Evolutionary conservation across 2,329 filamentous ascomycete species (phyloP), one percentile per base, ranked within the genome.

Genomic region (Pezicula neosporulosa): DNA sequence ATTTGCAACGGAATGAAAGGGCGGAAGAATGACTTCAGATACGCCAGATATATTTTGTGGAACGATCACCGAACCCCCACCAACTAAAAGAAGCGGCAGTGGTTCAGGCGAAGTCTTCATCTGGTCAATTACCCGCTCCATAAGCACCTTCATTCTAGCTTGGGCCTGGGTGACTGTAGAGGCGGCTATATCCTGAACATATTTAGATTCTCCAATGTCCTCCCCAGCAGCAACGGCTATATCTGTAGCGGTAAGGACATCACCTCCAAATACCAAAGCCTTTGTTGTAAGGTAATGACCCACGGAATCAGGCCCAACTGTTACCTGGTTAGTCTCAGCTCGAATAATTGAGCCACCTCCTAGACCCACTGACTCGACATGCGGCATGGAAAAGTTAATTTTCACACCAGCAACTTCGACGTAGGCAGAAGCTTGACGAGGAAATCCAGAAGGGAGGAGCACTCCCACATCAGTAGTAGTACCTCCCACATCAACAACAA

Each of bases 381-480:
- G 67, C 19, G 80, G 73, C 75, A 81, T 71, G 33, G 77, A 71
- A 53, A 82, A 84, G 7, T 80, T 81, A 44, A 79, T 81, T 4
- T 78, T 71, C 0, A 84, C 80, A 1, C 80, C 79, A 1, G 74
- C 78, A 3, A 85, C 68, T 50, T 80, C 74, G 9, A 77, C 77
- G 44, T 78, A 83, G 0, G 76, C 77, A 0, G 78, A 74, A 2
- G 81, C 78, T 58, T 82, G 79, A 12, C 80, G 73, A 0, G 81
- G 81, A 41, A 83, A 83, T 0, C 81, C 81, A 6, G 76, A 81
- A 0, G 78, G 74, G 0, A 82, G 68, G 1, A 84, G 63, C 0
- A 80, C 70, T 12, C 80, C 79, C 5, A 83, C 76, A 62, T 83
- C 56, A 2, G 78, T 78, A 0, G 80, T 83, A 0, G 81, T 84